These are phyloP conservation scores for Taphrina sp. DNA, from an alignment of 1,139 yeast genomes.

Conservation along the genomic window DNA sequence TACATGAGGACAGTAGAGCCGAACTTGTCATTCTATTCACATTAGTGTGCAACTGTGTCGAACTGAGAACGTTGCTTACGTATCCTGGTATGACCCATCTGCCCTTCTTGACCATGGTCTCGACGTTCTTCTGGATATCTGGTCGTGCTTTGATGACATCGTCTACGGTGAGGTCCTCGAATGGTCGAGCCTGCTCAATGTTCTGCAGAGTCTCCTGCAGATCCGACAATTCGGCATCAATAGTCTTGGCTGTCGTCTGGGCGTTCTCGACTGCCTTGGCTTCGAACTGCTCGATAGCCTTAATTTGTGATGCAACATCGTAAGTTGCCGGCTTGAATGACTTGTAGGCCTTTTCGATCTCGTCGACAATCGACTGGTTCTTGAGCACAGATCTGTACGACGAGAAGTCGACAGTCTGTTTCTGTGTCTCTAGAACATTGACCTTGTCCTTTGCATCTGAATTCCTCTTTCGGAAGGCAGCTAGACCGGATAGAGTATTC, in stretches of 20 bases:
- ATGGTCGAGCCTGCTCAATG: constrained; percentile 96
- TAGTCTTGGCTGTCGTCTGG: constrained; percentile 85
- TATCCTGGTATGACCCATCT: constrained; percentile 98
- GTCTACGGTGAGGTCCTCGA: constrained; percentile 92
- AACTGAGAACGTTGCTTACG: too few species aligned
- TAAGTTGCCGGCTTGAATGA: constrained; percentile 78
- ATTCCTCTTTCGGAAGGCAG: constrained; percentile 95
- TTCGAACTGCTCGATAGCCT: constrained; percentile 90
- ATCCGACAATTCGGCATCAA: constrained; percentile 77
- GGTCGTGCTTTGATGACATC: constrained; percentile 95
- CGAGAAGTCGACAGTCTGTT: constrained; percentile 74
- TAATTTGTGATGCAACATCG: constrained; percentile 84
- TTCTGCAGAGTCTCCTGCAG: constrained; percentile 84
- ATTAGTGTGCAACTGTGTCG: too few species aligned
- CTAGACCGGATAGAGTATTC: constrained; percentile 78
- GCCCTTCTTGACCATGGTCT: constrained; percentile 93
- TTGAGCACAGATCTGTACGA: constrained; percentile 76
- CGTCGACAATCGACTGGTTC: constrained; percentile 76
- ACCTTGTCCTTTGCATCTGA: constrained; percentile 92
- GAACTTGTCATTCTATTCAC: constrained; percentile 25
- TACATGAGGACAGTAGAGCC: constrained; percentile 33
- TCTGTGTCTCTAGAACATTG: constrained; percentile 65
- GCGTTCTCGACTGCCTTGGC: constrained; percentile 95
- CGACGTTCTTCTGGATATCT: constrained; percentile 93
- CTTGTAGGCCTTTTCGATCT: constrained; percentile 73